phyloP scores from a whole-genome alignment of 2,329 filamentous ascomycete genomes.

The Fusarium anguioides region DNA sequence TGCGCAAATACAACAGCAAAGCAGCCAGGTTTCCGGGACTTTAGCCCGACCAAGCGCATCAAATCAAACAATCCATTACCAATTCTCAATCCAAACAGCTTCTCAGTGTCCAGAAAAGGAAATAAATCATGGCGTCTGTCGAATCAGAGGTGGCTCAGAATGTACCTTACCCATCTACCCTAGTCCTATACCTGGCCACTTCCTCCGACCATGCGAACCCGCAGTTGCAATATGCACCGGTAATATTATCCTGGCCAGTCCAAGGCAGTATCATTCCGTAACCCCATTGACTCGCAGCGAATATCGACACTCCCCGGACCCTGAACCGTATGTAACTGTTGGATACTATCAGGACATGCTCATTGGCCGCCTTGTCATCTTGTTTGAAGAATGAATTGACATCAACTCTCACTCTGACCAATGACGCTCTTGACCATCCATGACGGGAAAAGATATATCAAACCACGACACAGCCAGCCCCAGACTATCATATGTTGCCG shows the following conservation, averaged over 20 bases:
- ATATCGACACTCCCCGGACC: constrained; percentile 38
- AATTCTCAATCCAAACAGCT: constrained; percentile 33
- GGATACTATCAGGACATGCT: constrained; percentile 41
- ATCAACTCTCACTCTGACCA: constrained; percentile 38
- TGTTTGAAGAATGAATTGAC: constrained; percentile 48
- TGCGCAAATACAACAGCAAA: neutral
- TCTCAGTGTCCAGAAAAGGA: constrained; percentile 27
- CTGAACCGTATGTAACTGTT: constrained; percentile 11
- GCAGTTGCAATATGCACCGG: constrained; percentile 5
- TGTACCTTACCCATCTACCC: constrained; percentile 22
- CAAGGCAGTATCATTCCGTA: constrained; percentile 9
- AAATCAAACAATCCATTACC: constrained; percentile 38
- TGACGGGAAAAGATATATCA: constrained; percentile 33
- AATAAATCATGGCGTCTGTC: constrained; percentile 17
- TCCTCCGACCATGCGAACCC: constrained; percentile 28
- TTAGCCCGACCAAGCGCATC: constrained; percentile 23
- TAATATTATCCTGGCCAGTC: constrained; percentile 10
- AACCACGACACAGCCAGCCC: constrained; percentile 22
- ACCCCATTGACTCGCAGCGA: constrained; percentile 33
- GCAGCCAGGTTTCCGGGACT: constrained; percentile 1
- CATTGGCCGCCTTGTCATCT: constrained; percentile 44
- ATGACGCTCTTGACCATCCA: constrained; percentile 24
- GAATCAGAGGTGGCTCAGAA: constrained; percentile 36
- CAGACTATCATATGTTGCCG: constrained; percentile 25
- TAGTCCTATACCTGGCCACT: constrained; percentile 21